Conservation (phyloP, 345 rosid genomes). For the Camelina hispida region DNA sequence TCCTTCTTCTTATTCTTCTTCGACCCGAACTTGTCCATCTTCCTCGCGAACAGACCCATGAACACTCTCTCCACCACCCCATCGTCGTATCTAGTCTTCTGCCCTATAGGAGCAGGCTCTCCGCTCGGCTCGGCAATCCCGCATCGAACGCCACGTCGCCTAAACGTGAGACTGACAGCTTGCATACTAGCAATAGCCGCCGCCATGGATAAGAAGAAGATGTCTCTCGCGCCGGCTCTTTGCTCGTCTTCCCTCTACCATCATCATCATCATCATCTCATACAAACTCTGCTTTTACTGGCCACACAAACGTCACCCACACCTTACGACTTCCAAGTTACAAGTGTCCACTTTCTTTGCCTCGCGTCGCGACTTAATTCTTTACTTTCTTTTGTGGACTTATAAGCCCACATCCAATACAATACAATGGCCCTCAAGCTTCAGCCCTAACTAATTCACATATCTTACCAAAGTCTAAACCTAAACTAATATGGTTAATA, state of each 20-base stretch:
- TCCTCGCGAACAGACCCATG: conserved; percentile 83
- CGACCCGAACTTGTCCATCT: conserved; percentile 81
- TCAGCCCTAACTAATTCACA: no score
- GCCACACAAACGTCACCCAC: conserved; percentile 35
- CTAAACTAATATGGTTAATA: no score
- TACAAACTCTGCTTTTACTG: conserved; percentile 25
- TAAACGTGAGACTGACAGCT: conserved; percentile 41
- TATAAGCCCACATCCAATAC: background rate
- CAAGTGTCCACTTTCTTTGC: conserved; percentile 46
- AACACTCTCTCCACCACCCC: conserved; percentile 80
- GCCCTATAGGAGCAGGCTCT: conserved; percentile 86
- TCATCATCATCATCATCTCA: no score
- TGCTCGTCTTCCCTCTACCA: conserved; percentile 3
- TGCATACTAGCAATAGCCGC: conserved; percentile 60
- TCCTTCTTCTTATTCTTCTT: conserved; percentile 18
- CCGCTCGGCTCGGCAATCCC: conserved; percentile 84
- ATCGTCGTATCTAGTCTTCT: conserved; percentile 78
- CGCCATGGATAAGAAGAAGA: conserved; percentile 55
- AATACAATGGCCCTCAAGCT: background rate
- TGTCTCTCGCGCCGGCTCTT: background rate
- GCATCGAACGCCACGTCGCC: conserved; percentile 49
- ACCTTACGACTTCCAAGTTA: conserved; percentile 24
- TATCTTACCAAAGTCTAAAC: no score
- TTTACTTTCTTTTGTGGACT: conserved; percentile 12
- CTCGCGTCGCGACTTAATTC: background rate